Conservation (phyloP, 2,329 filamentous ascomycete genomes). For the Xylariomycetidae sp. region DNA sequence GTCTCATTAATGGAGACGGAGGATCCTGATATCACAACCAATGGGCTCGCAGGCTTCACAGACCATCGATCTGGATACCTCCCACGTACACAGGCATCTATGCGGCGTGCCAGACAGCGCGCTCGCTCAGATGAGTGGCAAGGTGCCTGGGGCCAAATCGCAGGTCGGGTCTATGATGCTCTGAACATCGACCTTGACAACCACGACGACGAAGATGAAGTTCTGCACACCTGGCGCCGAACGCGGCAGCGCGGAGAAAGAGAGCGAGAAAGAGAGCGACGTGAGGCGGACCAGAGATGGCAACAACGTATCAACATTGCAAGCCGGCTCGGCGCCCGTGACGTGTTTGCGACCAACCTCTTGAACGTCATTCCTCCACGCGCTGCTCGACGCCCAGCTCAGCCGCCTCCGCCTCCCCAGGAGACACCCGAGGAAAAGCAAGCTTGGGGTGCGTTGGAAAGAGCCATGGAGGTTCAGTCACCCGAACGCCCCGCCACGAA, state of each 20-base stretch:
- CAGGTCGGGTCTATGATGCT: slow-evolving; percentile 57
- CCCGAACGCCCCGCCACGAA: slow-evolving; percentile 35
- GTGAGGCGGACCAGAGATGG: slow-evolving; percentile 67
- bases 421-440: slow-evolving; percentile 75
- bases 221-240: slow-evolving; percentile 45
- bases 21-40: slow-evolving; percentile 19
- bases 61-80: slow-evolving; percentile 32
- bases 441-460: slow-evolving; percentile 88
- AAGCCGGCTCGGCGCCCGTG: slow-evolving; percentile 67
- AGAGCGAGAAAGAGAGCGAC: too few species aligned
- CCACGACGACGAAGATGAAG: slow-evolving; percentile 71
- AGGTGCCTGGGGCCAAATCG: slow-evolving; percentile 69
- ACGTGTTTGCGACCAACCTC: slow-evolving; percentile 62
- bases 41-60: slow-evolving; percentile 17
- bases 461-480: slow-evolving; percentile 64
- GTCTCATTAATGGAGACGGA: slow-evolving; percentile 35
- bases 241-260: slow-evolving; percentile 48
- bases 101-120: slow-evolving; percentile 49
- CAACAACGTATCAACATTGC: slow-evolving; percentile 79
- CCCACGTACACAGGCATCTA: slow-evolving; percentile 51
- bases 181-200: slow-evolving; percentile 76
- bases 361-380: slow-evolving; percentile 53
- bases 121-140: slow-evolving; percentile 82
- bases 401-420: slow-evolving; percentile 45
- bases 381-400: slow-evolving; percentile 49